These are phyloP conservation scores for Marchantia polymorpha DNA, from an alignment of 225 moss, liverwort and hornwort genomes.

Conservation along the genomic window DNA sequence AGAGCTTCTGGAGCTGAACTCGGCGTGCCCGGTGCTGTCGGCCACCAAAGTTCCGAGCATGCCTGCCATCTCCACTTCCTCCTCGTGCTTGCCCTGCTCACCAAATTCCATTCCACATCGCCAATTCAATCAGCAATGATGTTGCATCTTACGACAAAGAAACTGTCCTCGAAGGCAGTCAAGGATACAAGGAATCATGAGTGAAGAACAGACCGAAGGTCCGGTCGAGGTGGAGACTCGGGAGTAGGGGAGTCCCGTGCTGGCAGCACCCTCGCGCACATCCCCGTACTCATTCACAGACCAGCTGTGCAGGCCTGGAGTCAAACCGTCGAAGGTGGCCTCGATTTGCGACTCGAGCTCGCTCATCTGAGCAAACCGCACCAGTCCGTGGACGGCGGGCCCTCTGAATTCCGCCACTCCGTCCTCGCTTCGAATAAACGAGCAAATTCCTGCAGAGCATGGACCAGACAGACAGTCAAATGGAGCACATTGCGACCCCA, in stretches of 20 bases:
- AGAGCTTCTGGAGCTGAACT: constrained; percentile 29
- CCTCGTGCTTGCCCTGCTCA: neutral
- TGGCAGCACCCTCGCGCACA: constrained; percentile 49
- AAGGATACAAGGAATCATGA: neutral
- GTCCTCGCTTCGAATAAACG: constrained; percentile 4
- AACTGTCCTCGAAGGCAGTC: neutral
- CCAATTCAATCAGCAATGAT: neutral
- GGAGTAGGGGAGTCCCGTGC: constrained; percentile 54
- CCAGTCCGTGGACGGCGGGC: constrained; percentile 58
- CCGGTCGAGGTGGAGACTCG: constrained; percentile 3
- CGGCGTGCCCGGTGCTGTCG: constrained; percentile 47
- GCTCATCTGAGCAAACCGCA: constrained; percentile 53
- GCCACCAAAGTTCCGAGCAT: constrained; percentile 55
- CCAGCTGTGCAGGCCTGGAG: constrained; percentile 57
- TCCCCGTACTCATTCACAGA: constrained; percentile 65
- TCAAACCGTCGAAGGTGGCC: constrained; percentile 55
- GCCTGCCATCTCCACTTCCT: constrained; percentile 29
- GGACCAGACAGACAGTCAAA: neutral
- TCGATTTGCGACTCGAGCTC: constrained; percentile 44
- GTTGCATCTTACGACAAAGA: neutral
- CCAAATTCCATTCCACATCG: neutral
- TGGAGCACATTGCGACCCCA: too few relatives aligned
- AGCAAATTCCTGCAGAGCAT: neutral
- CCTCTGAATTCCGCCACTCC: constrained; percentile 73
- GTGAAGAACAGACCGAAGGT: constrained; percentile 12